A percentile compares a stretch with the other conserved stretches of the same genome.
Evolutionary conservation across 176 grass and related monocot genomes (phyloP).

Genomic region (Urochloa ruziziensis): DNA sequence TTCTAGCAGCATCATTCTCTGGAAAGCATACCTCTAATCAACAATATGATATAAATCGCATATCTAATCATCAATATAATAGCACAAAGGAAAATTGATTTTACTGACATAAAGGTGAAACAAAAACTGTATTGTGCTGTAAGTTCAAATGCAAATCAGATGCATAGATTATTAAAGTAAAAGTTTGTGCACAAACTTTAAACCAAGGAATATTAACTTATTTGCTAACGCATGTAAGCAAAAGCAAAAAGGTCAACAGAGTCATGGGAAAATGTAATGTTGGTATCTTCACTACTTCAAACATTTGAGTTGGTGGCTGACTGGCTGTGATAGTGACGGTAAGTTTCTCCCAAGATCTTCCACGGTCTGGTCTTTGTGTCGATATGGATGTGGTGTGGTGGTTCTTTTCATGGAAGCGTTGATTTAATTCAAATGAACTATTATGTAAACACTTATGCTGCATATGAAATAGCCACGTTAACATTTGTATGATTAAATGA

Average conservation of each 20-base stretch:
- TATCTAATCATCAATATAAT: not conserved
- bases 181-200: not conserved
- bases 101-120: not conserved
- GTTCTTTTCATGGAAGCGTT: not conserved
- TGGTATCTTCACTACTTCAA: not conserved
- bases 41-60: constrained; percentile 17
- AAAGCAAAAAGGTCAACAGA: not conserved
- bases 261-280: not conserved
- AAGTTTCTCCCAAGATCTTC: not conserved
- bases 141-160: not conserved
- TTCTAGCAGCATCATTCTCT: constrained; percentile 44
- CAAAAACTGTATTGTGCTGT: not conserved
- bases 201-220: not conserved
- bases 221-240: not conserved
- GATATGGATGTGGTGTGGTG: not conserved
- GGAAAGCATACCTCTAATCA: constrained; percentile 31
- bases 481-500: not conserved
- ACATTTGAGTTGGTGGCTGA: not conserved
- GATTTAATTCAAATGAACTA: not conserved
- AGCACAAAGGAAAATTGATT: not conserved
- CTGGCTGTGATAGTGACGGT: not conserved
- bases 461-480: not conserved
- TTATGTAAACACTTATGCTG: not conserved
- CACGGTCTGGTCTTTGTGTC: not conserved
- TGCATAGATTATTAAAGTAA: not conserved